Percentiles rank a stretch among this genome's conserved stretches.
These are phyloP conservation scores for Paxillus rubicundulus DNA, from an alignment of 768 basidiomycete species.

Conservation along the genomic window DNA sequence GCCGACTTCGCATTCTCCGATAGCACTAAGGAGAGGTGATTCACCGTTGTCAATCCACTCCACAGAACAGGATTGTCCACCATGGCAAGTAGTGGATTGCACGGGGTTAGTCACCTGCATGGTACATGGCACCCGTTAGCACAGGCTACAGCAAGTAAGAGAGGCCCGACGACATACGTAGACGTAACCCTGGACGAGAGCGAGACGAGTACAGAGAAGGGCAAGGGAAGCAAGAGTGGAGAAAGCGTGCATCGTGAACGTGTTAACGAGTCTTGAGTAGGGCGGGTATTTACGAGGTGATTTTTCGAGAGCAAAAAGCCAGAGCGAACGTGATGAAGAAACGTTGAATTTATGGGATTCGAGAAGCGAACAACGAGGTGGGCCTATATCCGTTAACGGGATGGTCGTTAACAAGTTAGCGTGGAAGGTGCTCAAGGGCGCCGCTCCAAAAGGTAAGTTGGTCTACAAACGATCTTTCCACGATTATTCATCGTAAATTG, in stretches of 20 bases:
- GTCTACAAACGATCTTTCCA: conserved; percentile 2
- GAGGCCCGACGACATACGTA: conserved; percentile 15
- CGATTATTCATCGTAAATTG: not conserved
- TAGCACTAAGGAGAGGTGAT: conserved; percentile 43
- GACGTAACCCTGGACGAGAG: conserved; percentile 13
- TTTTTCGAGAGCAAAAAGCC: conserved; percentile 3
- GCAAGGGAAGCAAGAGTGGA: conserved; percentile 12
- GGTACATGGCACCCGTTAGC: not conserved
- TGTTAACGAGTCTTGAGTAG: not conserved
- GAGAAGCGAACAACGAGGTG: conserved; percentile 22
- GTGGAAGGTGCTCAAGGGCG: not conserved
- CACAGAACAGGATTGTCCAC: conserved; percentile 51
- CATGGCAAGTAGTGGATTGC: conserved; percentile 45
- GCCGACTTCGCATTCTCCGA: conserved; percentile 54
- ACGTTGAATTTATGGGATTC: conserved; percentile 26
- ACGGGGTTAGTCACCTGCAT: conserved; percentile 50
- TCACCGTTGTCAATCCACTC: conserved; percentile 65
- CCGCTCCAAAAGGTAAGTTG: not conserved
- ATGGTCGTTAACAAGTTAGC: conserved; percentile 3
- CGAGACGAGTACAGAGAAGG: conserved; percentile 15
- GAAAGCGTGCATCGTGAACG: conserved; percentile 13
- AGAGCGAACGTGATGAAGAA: conserved; percentile 6
- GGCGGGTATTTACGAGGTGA: not conserved
- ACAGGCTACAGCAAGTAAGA: not conserved
- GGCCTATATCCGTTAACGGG: conserved; percentile 1